These are phyloP conservation scores for Serendipita sp. DNA, from an alignment of 768 basidiomycete species.

Conservation along the genomic window DNA sequence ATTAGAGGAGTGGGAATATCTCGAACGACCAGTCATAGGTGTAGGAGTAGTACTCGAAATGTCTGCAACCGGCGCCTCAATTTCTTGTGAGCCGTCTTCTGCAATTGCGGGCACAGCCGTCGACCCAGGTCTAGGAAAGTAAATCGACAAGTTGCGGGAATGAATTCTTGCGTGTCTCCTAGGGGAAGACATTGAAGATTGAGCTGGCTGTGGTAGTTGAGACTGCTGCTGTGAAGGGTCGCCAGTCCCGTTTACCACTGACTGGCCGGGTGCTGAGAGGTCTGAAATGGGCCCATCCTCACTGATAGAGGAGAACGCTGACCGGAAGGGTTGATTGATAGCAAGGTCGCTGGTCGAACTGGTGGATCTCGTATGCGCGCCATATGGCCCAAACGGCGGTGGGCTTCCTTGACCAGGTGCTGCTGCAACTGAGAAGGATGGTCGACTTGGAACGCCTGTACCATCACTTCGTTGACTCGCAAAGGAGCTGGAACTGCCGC, in stretches of 20 bases:
- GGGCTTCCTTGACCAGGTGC: neutral
- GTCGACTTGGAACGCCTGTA: neutral
- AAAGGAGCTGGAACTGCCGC: neutral
- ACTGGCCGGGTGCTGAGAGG: neutral
- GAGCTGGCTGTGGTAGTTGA: neutral
- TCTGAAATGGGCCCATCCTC: neutral
- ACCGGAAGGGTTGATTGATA: neutral
- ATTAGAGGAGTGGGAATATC: conserved; percentile 8
- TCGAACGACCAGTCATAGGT: conserved; percentile 22
- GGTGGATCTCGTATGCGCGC: neutral
- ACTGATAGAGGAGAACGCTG: neutral
- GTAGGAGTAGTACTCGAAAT: conserved; percentile 26
- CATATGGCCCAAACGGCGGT: neutral
- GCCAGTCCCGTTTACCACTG: neutral
- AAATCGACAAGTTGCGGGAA: conserved; percentile 81
- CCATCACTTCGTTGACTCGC: neutral
- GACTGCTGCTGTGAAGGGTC: neutral
- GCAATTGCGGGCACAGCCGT: conserved; percentile 40
- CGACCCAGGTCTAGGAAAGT: conserved; percentile 71
- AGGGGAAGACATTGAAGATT: neutral
- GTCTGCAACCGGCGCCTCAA: conserved; percentile 25
- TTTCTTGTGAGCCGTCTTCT: conserved; percentile 48
- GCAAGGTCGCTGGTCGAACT: neutral
- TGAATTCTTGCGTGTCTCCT: conserved; percentile 57
- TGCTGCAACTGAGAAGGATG: neutral